phyloP scores from a whole-genome alignment of 352 stramenopile genomes.

The Globisporangium nunn region DNA sequence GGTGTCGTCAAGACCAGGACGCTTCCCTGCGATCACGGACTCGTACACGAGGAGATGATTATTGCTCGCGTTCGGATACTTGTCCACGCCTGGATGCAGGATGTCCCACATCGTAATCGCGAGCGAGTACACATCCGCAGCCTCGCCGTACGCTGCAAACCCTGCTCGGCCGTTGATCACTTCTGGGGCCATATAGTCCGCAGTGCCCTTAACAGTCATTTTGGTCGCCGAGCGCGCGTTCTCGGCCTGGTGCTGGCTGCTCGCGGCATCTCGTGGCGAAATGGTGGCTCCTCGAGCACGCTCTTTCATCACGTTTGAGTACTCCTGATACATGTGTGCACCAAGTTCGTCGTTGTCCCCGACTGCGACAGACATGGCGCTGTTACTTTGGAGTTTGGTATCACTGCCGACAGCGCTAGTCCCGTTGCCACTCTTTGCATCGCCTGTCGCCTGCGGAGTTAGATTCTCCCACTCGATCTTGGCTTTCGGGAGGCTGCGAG shows the following conservation, averaged over 20 bases:
- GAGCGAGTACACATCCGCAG: slow-evolving; percentile 41
- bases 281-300: not conserved
- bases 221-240: not conserved
- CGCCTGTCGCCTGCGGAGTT: not conserved
- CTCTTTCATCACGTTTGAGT: slow-evolving; percentile 8
- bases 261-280: not conserved
- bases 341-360: slow-evolving; percentile 4
- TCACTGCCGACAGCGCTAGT: not conserved
- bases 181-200: slow-evolving; percentile 56
- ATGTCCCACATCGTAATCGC: slow-evolving; percentile 56
- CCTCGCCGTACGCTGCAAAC: slow-evolving; percentile 26
- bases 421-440: not conserved
- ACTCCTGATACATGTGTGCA: slow-evolving; percentile 9
- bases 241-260: not conserved
- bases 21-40: slow-evolving; percentile 20
- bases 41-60: slow-evolving; percentile 26
- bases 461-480: slow-evolving; percentile 7
- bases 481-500: slow-evolving; percentile 19
- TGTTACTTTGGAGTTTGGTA: not conserved
- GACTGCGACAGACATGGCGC: not conserved
- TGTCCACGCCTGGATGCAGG: slow-evolving; percentile 19
- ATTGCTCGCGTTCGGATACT: slow-evolving; percentile 14
- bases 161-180: slow-evolving; percentile 29
- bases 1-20: slow-evolving; percentile 15
- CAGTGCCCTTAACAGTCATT: slow-evolving; percentile 22